Evolutionary conservation across 2,329 filamentous ascomycete genomes (phyloP).

Genomic region (Fusarium penzigii): DNA sequence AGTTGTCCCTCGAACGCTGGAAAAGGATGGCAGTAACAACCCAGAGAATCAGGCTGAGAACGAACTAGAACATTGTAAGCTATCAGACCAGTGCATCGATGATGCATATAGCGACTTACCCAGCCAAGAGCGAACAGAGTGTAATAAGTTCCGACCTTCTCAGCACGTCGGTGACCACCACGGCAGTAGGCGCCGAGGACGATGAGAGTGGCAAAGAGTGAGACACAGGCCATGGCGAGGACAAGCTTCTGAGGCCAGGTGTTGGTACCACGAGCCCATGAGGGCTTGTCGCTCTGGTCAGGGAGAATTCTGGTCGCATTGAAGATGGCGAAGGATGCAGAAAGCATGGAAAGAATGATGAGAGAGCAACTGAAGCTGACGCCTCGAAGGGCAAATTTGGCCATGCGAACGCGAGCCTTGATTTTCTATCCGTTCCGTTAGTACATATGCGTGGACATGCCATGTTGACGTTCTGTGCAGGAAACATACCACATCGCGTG

Average conservation of each 20-base stretch:
- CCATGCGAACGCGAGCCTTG: constrained; percentile 86
- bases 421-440: constrained; percentile 65
- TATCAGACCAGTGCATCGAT: background rate
- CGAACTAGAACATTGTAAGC: constrained; percentile 54
- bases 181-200: constrained; percentile 87
- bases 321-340: constrained; percentile 89
- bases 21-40: constrained; percentile 80
- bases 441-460: constrained; percentile 27
- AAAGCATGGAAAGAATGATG: constrained; percentile 89
- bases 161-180: constrained; percentile 83
- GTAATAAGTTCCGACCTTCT: constrained; percentile 95
- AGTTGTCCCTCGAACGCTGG: constrained; percentile 72
- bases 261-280: constrained; percentile 80
- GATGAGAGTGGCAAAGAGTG: constrained; percentile 73
- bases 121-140: constrained; percentile 90
- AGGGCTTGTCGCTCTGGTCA: constrained; percentile 74
- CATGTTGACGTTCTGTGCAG: background rate
- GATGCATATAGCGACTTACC: constrained; percentile 34
- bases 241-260: constrained; percentile 89
- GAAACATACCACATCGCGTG: constrained; percentile 76
- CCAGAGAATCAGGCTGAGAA: constrained; percentile 93
- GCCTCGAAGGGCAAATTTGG: constrained; percentile 91
- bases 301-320: constrained; percentile 78
- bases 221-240: constrained; percentile 76
- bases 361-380: constrained; percentile 97